Percentiles rank a stretch among this genome's conserved stretches.
These are phyloP conservation scores for Coffea eugenioides DNA, from an alignment of 257 asterid species.

Conservation along the genomic window DNA sequence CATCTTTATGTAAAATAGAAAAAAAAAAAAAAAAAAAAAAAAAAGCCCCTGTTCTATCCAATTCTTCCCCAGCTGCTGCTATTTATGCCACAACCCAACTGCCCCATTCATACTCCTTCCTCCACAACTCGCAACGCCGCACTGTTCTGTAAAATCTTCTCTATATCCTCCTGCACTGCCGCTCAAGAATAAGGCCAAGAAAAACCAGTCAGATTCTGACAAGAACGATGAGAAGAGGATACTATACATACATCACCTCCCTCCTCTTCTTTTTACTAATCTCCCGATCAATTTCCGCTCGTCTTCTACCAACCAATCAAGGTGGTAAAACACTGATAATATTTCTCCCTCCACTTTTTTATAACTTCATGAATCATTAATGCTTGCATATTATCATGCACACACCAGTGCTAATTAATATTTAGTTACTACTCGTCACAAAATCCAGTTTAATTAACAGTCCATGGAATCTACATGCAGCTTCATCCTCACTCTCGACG, in stretches of 20 bases:
- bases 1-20: background rate
- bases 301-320: constrained; percentile 6
- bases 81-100: background rate
- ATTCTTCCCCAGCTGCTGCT: too few relatives aligned
- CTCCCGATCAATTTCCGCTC: constrained; percentile 11
- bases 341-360: background rate
- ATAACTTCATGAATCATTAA: background rate
- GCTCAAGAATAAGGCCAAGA: background rate
- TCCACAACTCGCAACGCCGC: background rate
- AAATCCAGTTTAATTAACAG: background rate
- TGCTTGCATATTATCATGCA: too few relatives aligned
- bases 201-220: background rate
- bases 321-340: background rate
- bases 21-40: too few relatives aligned
- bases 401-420: background rate
- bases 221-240: constrained; percentile 5
- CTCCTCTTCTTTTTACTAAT: constrained; percentile 8
- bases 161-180: background rate
- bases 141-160: background rate
- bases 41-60: background rate
- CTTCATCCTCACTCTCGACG: constrained; percentile 5
- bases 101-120: background rate
- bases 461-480: constrained; percentile 6
- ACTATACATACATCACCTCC: background rate
- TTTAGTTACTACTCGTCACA: background rate